Conservation (phyloP, 352 stramenopile genomes). For the Phytophthora agathidicida region DNA sequence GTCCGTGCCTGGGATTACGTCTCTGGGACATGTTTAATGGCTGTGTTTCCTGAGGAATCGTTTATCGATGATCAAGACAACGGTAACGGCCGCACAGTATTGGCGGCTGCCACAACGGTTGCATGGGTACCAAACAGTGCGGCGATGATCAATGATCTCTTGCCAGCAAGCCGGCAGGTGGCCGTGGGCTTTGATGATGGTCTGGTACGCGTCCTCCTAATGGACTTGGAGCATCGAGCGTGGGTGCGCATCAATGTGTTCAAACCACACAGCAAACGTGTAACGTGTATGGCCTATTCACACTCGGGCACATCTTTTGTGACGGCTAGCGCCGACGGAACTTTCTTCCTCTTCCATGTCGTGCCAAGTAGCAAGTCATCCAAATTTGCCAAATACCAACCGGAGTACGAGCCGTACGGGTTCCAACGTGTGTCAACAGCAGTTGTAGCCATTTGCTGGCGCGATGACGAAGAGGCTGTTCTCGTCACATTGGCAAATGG, state of each 20-base stretch:
- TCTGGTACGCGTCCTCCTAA: constrained; percentile 74
- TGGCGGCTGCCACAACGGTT: constrained; percentile 60
- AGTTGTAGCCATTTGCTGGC: constrained; percentile 65
- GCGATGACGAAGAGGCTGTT: constrained; percentile 67
- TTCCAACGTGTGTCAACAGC: constrained; percentile 60
- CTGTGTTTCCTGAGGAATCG: constrained; percentile 19
- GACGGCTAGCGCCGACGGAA: constrained; percentile 78
- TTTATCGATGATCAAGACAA: constrained; percentile 5
- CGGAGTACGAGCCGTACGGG: constrained; percentile 75
- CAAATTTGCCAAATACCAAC: constrained; percentile 57
- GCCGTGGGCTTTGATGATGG: constrained; percentile 91
- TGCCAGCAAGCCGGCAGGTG: constrained; percentile 73
- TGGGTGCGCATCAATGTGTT: constrained; percentile 81
- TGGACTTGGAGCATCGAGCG: constrained; percentile 51
- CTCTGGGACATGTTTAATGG: constrained; percentile 48
- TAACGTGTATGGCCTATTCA: constrained; percentile 80
- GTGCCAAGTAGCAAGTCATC: constrained; percentile 54
- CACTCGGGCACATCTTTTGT: constrained; percentile 65
- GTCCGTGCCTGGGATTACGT: constrained; percentile 91
- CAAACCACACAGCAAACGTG: constrained; percentile 87
- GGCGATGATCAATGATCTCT: constrained; percentile 46
- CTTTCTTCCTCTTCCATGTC: constrained; percentile 88
- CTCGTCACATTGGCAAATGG: constrained; percentile 69
- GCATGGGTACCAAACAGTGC: constrained; percentile 68
- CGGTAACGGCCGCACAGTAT: not conserved